phyloP scores from a whole-genome alignment of 2,329 filamentous ascomycete species.

The Phyllosticta ampelicida region DNA sequence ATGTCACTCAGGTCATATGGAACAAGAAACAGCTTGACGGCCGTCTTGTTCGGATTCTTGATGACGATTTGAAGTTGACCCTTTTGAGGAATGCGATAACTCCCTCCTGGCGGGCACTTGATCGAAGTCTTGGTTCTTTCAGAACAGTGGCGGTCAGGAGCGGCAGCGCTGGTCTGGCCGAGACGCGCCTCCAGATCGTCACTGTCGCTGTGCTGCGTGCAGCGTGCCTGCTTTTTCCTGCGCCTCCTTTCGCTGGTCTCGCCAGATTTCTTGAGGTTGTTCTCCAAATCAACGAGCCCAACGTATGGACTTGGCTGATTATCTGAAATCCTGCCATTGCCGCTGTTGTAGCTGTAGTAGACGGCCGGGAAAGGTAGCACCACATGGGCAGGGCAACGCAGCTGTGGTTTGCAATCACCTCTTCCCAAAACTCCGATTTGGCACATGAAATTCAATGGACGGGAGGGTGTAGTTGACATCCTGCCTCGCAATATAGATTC shows the following conservation, averaged over 20 bases:
- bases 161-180: conserved; percentile 27
- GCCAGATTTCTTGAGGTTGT: conserved; percentile 51
- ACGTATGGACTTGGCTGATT: conserved; percentile 95
- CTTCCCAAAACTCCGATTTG: conserved; percentile 89
- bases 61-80: conserved; percentile 95
- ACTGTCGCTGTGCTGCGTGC: conserved; percentile 22
- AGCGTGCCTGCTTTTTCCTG: conserved; percentile 25
- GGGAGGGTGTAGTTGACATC: conserved; percentile 94
- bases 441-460: conserved; percentile 82
- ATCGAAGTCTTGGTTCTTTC: conserved; percentile 48
- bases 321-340: conserved; percentile 55
- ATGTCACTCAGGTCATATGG: conserved; percentile 89
- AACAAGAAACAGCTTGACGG: conserved; percentile 88
- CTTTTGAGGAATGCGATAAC: conserved; percentile 86
- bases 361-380: conserved; percentile 86
- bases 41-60: conserved; percentile 97
- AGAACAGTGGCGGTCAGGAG: conserved; percentile 19
- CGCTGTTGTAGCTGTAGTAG: conserved; percentile 82
- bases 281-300: conserved; percentile 82
- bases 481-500: conserved; percentile 89
- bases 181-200: conserved; percentile 15
- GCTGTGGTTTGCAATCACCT: conserved; percentile 74
- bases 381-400: conserved; percentile 82
- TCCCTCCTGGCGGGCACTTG: conserved; percentile 64
- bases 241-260: conserved; percentile 31